Base-by-base conservation (phyloP, 306 rosid genomes). In the Mucuna pruriens region DNA sequence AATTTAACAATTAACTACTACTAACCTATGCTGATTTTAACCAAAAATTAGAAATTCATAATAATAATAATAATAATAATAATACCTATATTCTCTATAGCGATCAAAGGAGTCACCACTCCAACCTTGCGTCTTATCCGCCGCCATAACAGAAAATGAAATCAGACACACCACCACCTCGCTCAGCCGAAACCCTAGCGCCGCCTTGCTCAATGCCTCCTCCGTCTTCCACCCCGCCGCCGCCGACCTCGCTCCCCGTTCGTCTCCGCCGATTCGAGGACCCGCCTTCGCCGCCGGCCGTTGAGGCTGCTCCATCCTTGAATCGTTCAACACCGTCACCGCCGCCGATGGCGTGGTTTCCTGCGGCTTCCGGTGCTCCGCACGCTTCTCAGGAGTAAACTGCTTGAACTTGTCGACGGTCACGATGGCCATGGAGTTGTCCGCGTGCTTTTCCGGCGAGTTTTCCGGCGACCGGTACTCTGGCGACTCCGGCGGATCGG, bases 31-130 rank as follows among this genome's bases (percentile, higher is more conserved):
- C 49, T 7, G 29, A 29, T 55, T n/a, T 15, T 16, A 15, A 48
- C 9, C 0, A 16, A n/a, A 33, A 0, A 3, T 3, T 0, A 16
- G 2, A 17, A 66, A 66, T 20, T 42, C 8, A 11, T 44, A n/a
- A 57, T 62, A 60, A 5, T 4, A 1, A 3, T 10, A 57, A 22
- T 10, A 31, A 20, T 67, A 3, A 39, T 40, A 10, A 31, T 61
- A 9, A 42, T 77, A 91, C 99, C 99, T 95, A 86, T 95, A 95
- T 77, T 95, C 99, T 83, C 84, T 95, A 80, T 95, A 95, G 80
- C 99, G 97, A 78, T 93, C 95, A 64, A 88, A 95, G 57, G 99
- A 95, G 61, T 95, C 99, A 2, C 99, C 99, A 62, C 94, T 91
- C 99, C 99, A 95, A 15, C 99, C 99, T 81, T 88, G 97, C 20